Evolutionary conservation across 768 basidiomycete genomes (phyloP), one percentile per base, ranked within the genome.

Genomic region (Lentinula raphanica): DNA sequence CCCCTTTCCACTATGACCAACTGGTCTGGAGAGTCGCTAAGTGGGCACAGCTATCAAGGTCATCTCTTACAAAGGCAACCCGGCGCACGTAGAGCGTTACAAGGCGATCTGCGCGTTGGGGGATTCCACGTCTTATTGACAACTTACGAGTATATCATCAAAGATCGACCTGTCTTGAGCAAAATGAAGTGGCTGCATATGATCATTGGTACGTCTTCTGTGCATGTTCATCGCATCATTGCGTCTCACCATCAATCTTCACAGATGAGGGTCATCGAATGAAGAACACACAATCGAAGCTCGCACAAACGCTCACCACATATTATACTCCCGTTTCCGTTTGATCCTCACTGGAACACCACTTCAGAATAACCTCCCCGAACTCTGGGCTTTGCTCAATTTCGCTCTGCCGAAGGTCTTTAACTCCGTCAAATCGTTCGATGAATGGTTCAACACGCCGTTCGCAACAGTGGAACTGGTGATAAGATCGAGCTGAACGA

Each of bases 361-460:
- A 8, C 80, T 98, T 9, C 94, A 98, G 73, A 98, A 98, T 76
- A 98, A 98, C 70, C 84, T 98, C 35, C 94, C 94, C 5, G 95
- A 98, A 72, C 74, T 98, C 40, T 97, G 95, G 94, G 83, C 95
- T 0, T 79, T 97, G 46, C 87, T 98, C 67, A 98, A 98, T 71
- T 98, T 98, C 68, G 94, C 90, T 32, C 80, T 94, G 5, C 93
- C 93, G 13, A 94, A 92, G 73, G 86, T 98, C 68, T 98, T 99
- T 81, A 98, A 98, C 76, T 98, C 96, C 0, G 94, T 97, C 60
- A 96, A 98, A 71, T 96, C 94, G 21, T 98, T 99, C 70, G 97
- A 98, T 66, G 97, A 98, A 68, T 99, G 97, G 97, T 99, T 98
- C 81, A 98, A 98, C 76, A 97, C 96, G 1, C 97, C 97, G 0